A percentile compares a stretch with the other conserved stretches of the same genome.
These are phyloP conservation scores for Marsdenia floribunda DNA, from an alignment of 257 asterid genomes.

Conservation along the genomic window DNA sequence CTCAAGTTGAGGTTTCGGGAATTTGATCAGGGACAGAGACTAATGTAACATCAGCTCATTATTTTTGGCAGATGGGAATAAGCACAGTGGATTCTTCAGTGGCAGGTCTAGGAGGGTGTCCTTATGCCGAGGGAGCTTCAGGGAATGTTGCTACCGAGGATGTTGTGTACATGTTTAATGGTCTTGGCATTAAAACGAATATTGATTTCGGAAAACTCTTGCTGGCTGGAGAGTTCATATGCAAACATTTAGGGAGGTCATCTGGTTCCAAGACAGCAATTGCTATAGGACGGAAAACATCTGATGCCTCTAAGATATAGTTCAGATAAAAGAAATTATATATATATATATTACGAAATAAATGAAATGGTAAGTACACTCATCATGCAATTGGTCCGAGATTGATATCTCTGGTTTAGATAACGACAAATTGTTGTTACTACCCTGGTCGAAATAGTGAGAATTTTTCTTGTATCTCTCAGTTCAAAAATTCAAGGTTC, in stretches of 20 bases:
- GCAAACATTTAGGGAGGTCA: constrained; percentile 52
- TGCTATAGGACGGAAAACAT: constrained; percentile 46
- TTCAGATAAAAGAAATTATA: neutral
- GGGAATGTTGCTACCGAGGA: constrained; percentile 96
- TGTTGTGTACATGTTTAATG: constrained; percentile 83
- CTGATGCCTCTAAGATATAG: constrained; percentile 44
- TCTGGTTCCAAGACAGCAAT: constrained; percentile 81
- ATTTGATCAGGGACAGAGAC: neutral
- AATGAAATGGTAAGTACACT: neutral
- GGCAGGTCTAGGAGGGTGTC: constrained; percentile 89
- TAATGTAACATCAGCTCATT: neutral
- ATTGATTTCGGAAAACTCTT: constrained; percentile 65
- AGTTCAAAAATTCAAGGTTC: too few species aligned
- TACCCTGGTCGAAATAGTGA: too few species aligned
- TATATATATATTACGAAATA: neutral
- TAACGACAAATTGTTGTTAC: too few species aligned
- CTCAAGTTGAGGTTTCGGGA: neutral
- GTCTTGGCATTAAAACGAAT: constrained; percentile 63
- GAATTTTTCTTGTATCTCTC: too few species aligned
- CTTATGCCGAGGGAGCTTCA: constrained; percentile 88
- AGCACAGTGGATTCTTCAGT: constrained; percentile 85
- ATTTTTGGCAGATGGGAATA: constrained; percentile 74
- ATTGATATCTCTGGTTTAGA: too few species aligned
- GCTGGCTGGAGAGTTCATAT: constrained; percentile 71
- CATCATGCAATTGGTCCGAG: too few species aligned